A percentile compares a stretch with the other conserved stretches of the same genome.
phyloP scores from a whole-genome alignment of 2,329 filamentous ascomycete species.

The Trichoderma arundinaceum region DNA sequence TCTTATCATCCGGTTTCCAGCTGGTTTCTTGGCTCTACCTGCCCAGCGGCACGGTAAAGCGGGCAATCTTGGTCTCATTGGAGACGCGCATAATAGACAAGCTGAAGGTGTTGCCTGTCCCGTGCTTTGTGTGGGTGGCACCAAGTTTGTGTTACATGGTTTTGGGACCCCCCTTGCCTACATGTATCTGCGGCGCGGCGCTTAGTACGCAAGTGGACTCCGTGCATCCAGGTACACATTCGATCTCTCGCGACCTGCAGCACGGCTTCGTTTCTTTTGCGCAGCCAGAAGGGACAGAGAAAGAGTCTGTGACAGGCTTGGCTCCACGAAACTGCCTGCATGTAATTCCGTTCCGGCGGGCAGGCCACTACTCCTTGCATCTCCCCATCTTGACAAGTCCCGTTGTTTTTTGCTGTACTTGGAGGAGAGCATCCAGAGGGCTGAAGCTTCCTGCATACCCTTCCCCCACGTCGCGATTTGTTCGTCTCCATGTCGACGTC shows the following conservation, averaged over 20 bases:
- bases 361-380: constrained; percentile 13
- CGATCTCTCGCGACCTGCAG: constrained; percentile 24
- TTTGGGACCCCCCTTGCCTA: constrained; percentile 24
- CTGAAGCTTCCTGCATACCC: constrained; percentile 6
- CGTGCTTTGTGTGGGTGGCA: constrained; percentile 20
- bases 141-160: not conserved
- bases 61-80: not conserved
- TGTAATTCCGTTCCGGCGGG: constrained; percentile 32
- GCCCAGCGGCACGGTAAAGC: not conserved
- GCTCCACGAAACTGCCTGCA: not conserved
- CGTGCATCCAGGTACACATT: constrained; percentile 4
- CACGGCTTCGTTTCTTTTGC: constrained; percentile 18
- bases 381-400: not conserved
- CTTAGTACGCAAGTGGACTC: constrained; percentile 21
- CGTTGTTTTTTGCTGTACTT: not conserved
- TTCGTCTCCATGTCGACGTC: constrained; percentile 28
- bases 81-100: not conserved
- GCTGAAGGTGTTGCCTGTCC: not conserved
- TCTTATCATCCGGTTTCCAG: not conserved
- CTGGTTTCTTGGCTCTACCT: not conserved
- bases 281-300: constrained; percentile 6
- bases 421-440: not conserved
- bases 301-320: not conserved
- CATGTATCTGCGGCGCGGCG: constrained; percentile 27
- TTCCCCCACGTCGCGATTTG: constrained; percentile 21